Percentiles rank a stretch among this genome's conserved stretches.
Conservation (phyloP, 2,329 filamentous ascomycete genomes). For the Scytalidium sp. region DNA sequence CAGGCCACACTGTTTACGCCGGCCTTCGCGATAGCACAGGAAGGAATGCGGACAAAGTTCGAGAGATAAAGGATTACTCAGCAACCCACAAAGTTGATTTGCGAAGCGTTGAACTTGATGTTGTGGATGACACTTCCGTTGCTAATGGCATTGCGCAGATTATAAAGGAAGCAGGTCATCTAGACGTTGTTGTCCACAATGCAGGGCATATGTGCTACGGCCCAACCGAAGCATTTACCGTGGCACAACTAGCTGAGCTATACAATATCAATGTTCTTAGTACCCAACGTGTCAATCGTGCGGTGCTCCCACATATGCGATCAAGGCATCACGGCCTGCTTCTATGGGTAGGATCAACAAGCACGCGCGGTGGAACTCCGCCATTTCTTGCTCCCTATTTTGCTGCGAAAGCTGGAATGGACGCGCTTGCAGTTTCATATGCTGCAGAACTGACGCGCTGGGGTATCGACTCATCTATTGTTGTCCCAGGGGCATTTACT, state of each 20-base stretch:
- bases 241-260: slow-evolving; percentile 10
- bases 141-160: slow-evolving; percentile 9
- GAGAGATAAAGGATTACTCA: neutral
- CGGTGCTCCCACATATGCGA: neutral
- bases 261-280: slow-evolving; percentile 13
- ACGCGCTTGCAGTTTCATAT: neutral
- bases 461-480: neutral
- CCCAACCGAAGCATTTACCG: slow-evolving; percentile 13
- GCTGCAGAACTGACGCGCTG: neutral
- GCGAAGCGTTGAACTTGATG: slow-evolving; percentile 9
- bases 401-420: neutral
- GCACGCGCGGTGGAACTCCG: neutral
- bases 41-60: neutral
- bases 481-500: neutral
- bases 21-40: slow-evolving; percentile 7
- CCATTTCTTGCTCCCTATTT: neutral
- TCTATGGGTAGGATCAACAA: neutral
- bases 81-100: slow-evolving; percentile 6
- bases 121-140: slow-evolving; percentile 10
- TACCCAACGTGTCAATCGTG: neutral
- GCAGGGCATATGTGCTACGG: slow-evolving; percentile 15
- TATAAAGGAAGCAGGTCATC: slow-evolving; percentile 10
- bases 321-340: neutral
- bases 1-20: slow-evolving; percentile 15
- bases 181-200: slow-evolving; percentile 18